A percentile compares a stretch with the other conserved stretches of the same genome.
These are phyloP conservation scores for Quillaja saponaria DNA, from an alignment of 306 rosid genomes.

Conservation along the genomic window DNA sequence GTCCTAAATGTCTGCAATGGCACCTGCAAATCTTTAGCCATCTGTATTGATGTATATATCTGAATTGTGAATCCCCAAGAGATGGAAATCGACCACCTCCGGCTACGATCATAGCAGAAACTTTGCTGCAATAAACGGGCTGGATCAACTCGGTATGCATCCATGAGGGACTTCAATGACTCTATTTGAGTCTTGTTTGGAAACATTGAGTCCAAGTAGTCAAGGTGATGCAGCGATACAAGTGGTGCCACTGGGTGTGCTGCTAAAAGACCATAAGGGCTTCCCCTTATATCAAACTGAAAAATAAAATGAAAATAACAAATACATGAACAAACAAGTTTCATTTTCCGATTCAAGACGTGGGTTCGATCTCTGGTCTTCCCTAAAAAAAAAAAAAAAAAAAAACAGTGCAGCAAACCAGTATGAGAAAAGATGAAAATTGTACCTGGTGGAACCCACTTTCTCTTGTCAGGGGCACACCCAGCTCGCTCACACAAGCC, in stretches of 20 bases:
- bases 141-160: constrained; percentile 64
- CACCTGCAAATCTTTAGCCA: constrained; percentile 52
- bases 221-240: constrained; percentile 89
- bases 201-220: constrained; percentile 52
- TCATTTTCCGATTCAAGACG: too few relatives aligned
- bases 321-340: background rate
- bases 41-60: constrained; percentile 54
- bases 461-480: constrained; percentile 70
- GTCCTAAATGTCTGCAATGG: constrained; percentile 79
- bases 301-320: constrained; percentile 4
- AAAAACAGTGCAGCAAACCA: background rate
- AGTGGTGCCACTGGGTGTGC: constrained; percentile 89
- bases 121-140: constrained; percentile 71
- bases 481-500: constrained; percentile 82
- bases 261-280: constrained; percentile 73
- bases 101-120: constrained; percentile 59
- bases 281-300: constrained; percentile 82
- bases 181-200: constrained; percentile 52
- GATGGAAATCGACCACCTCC: constrained; percentile 70
- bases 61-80: constrained; percentile 93
- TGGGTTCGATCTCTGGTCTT: too few relatives aligned
- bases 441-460: constrained; percentile 94
- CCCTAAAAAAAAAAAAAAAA: background rate
- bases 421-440: background rate
- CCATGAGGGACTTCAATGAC: constrained; percentile 51